These are phyloP conservation scores for Diplodia corticola DNA, from an alignment of 2,329 filamentous ascomycete genomes.

Conservation along the genomic window DNA sequence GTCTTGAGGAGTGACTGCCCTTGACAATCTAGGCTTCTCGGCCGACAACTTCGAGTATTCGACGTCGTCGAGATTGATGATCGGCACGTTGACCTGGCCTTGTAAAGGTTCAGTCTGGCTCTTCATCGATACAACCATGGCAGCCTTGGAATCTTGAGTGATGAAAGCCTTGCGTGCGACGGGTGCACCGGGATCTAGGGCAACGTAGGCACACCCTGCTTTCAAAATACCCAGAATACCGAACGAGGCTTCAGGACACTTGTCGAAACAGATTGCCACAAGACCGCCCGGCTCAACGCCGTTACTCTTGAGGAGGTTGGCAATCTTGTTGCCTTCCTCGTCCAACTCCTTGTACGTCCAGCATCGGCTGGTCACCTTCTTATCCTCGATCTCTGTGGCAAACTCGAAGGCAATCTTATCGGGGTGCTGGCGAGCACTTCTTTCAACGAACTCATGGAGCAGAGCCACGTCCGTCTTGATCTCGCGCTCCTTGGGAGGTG, in stretches of 20 bases:
- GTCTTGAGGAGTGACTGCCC: constrained; percentile 48
- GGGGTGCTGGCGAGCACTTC: constrained; percentile 57
- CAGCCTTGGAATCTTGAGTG: constrained; percentile 68
- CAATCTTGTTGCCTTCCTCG: constrained; percentile 68
- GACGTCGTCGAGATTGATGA: constrained; percentile 51
- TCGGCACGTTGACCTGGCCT: constrained; percentile 34
- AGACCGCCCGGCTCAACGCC: constrained; percentile 59
- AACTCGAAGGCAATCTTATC: constrained; percentile 73
- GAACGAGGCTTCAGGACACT: constrained; percentile 81
- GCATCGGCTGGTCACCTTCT: constrained; percentile 47
- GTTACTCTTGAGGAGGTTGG: constrained; percentile 59
- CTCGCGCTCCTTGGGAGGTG: constrained; percentile 58
- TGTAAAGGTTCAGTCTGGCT: constrained; percentile 45
- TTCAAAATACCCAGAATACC: constrained; percentile 81
- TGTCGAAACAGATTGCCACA: constrained; percentile 78
- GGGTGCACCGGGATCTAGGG: constrained; percentile 75
- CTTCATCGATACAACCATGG: constrained; percentile 61
- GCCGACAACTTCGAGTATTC: constrained; percentile 38
- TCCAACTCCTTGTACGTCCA: constrained; percentile 81
- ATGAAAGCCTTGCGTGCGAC: constrained; percentile 75
- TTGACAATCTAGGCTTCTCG: constrained; percentile 33
- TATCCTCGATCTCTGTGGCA: constrained; percentile 56
- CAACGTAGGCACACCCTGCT: constrained; percentile 77
- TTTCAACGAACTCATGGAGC: constrained; percentile 78
- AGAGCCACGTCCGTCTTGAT: constrained; percentile 61